phyloP scores from a whole-genome alignment of 140 eudicot genomes.

The Artemisia princeps region DNA sequence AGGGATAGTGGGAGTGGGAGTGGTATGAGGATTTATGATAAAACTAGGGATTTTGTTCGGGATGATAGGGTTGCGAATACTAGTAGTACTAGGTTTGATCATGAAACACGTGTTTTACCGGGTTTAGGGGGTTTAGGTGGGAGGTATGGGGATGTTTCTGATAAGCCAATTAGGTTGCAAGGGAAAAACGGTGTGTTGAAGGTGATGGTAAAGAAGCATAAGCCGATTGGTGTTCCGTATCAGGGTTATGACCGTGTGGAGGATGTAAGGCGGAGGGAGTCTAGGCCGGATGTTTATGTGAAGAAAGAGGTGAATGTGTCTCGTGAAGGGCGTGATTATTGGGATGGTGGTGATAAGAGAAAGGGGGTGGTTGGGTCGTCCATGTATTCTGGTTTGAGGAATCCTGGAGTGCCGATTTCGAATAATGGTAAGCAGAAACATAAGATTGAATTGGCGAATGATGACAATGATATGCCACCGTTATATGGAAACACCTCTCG shows the following conservation, averaged over 20 bases:
- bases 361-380: conserved; percentile 29
- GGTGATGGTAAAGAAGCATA: conserved; percentile 87
- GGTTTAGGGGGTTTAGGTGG: conserved; percentile 28
- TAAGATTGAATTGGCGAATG: conserved; percentile 29
- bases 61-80: conserved; percentile 36
- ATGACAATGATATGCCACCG: conserved; percentile 41
- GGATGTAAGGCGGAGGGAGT: conserved; percentile 28
- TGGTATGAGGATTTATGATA: conserved; percentile 36
- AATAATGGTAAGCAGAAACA: conserved; percentile 29
- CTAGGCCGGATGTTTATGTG: conserved; percentile 26
- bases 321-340: conserved; percentile 26
- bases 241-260: conserved; percentile 29
- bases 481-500: conserved; percentile 28
- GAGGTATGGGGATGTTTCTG: conserved; percentile 36
- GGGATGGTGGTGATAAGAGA: conserved; percentile 34
- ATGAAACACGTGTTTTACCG: conserved; percentile 43
- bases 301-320: conserved; percentile 36
- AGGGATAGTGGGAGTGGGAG: conserved; percentile 27
- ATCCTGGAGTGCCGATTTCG: conserved; percentile 32
- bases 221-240: conserved; percentile 24
- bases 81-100: conserved; percentile 19
- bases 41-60: conserved; percentile 29
- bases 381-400: conserved; percentile 30
- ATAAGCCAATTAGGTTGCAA: conserved; percentile 74
- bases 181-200: conserved; percentile 92